Percentiles rank a stretch among this genome's conserved stretches.
These are phyloP conservation scores for Mimosa bimucronata DNA, from an alignment of 306 rosid species.

Conservation along the genomic window DNA sequence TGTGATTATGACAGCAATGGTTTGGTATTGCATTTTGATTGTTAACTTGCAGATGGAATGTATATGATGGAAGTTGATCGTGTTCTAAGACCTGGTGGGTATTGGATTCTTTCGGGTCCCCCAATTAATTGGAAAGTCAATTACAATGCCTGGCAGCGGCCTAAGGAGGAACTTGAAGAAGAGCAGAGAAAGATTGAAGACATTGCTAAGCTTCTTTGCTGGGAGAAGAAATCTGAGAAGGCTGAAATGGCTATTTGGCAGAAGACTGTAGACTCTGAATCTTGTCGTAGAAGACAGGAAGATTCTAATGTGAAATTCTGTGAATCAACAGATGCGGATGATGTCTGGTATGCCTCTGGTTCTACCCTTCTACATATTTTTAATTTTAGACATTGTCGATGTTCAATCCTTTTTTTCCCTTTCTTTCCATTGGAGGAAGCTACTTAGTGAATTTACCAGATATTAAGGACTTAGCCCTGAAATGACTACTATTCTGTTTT, in stretches of 20 bases:
- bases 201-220: conserved; percentile 77
- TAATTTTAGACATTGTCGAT: neutral
- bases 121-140: conserved; percentile 74
- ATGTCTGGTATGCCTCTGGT: conserved; percentile 59
- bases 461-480: neutral
- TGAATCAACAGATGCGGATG: conserved; percentile 55
- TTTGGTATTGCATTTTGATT: conserved; percentile 30
- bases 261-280: conserved; percentile 64
- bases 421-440: neutral
- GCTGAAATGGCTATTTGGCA: conserved; percentile 84
- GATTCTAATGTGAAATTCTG: conserved; percentile 59
- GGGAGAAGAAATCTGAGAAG: conserved; percentile 86
- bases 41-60: conserved; percentile 58
- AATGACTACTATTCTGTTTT: neutral
- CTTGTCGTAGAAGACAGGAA: conserved; percentile 63
- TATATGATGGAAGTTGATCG: conserved; percentile 79
- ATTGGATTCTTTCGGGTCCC: conserved; percentile 85
- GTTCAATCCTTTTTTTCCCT: neutral
- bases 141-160: conserved; percentile 74
- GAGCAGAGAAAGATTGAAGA: conserved; percentile 85
- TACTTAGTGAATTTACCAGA: neutral
- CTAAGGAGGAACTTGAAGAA: conserved; percentile 75
- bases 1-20: conserved; percentile 9
- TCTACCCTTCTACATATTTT: conserved; percentile 10
- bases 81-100: conserved; percentile 86